phyloP scores from a whole-genome alignment of 2,329 filamentous ascomycete genomes.

The Rachicladosporium sp. region DNA sequence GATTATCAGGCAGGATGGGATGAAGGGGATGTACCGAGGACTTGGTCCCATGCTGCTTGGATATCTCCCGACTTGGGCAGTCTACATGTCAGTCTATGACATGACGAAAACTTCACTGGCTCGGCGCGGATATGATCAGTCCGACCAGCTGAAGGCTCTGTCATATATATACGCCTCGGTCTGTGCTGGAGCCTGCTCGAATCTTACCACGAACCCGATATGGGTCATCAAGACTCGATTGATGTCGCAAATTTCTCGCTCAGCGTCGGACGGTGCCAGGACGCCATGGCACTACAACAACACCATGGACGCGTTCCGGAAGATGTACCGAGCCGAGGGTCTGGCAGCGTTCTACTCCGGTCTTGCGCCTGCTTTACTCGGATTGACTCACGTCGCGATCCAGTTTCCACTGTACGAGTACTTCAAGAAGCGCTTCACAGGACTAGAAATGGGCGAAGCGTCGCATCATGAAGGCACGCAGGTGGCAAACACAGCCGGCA shows the following conservation, averaged over 20 bases:
- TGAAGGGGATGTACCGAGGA: slow-evolving; percentile 84
- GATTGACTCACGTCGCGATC: slow-evolving; percentile 87
- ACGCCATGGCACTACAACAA: slow-evolving; percentile 85
- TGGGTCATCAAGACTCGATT: slow-evolving; percentile 98
- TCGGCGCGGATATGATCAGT: slow-evolving; percentile 32
- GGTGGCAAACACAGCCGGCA: slow-evolving; percentile 59
- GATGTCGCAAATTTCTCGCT: slow-evolving; percentile 75
- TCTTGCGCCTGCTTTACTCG: slow-evolving; percentile 79
- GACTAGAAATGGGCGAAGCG: slow-evolving; percentile 70
- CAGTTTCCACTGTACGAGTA: slow-evolving; percentile 96
- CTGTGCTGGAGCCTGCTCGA: slow-evolving; percentile 82
- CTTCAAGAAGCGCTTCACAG: slow-evolving; percentile 81
- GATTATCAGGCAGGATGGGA: slow-evolving; percentile 79
- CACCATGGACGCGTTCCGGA: slow-evolving; percentile 80
- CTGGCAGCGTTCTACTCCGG: slow-evolving; percentile 89
- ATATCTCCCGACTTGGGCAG: slow-evolving; percentile 94
- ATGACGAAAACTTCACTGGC: slow-evolving; percentile 66
- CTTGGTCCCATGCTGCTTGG: slow-evolving; percentile 89
- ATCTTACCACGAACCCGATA: slow-evolving; percentile 89
- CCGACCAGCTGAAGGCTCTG: slow-evolving; percentile 52
- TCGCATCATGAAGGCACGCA: slow-evolving; percentile 38
- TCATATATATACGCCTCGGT: slow-evolving; percentile 84
- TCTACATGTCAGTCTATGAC: slow-evolving; percentile 96
- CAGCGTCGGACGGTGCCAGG: slow-evolving; percentile 41
- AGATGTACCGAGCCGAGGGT: slow-evolving; percentile 91